phyloP scores from a whole-genome alignment of 371 early-diverging fungal species.

The Lichtheimia hyalospora region DNA sequence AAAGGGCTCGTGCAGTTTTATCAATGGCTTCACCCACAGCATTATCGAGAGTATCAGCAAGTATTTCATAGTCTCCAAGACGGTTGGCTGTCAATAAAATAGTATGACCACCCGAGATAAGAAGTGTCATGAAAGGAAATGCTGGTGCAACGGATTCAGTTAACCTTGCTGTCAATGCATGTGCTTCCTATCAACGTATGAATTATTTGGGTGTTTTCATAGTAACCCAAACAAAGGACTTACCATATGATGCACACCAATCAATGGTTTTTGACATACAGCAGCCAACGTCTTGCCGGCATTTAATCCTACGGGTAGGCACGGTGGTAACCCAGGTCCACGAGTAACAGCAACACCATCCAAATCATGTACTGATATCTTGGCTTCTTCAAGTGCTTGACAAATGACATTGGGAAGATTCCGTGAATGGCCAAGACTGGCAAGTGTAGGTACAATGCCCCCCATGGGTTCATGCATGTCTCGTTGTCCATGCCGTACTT shows the following conservation, averaged over 20 bases:
- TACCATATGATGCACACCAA: slow-evolving; percentile 89
- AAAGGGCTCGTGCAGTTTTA: slow-evolving; percentile 70
- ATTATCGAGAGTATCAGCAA: slow-evolving; percentile 79
- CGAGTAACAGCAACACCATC: slow-evolving; percentile 84
- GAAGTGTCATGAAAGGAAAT: slow-evolving; percentile 77
- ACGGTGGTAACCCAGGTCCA: slow-evolving; percentile 81
- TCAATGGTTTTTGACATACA: slow-evolving; percentile 64
- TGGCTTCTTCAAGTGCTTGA: slow-evolving; percentile 62
- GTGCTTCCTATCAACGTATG: slow-evolving; percentile 57
- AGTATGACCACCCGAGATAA: slow-evolving; percentile 86
- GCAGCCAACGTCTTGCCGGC: slow-evolving; percentile 83
- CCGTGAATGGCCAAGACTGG: slow-evolving; percentile 69
- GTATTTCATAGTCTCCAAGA: slow-evolving; percentile 62
- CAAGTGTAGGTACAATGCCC: slow-evolving; percentile 81
- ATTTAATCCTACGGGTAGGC: slow-evolving; percentile 75
- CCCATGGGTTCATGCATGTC: slow-evolving; percentile 77
- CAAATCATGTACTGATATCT: slow-evolving; percentile 54
- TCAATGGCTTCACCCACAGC: slow-evolving; percentile 85
- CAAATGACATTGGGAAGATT: slow-evolving; percentile 68
- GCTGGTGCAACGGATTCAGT: slow-evolving; percentile 32
- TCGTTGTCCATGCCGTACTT: slow-evolving; percentile 69
- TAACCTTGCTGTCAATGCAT: slow-evolving; percentile 71
- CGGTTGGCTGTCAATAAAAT: slow-evolving; percentile 63
- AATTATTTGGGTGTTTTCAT: neutral
- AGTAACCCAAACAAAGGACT: neutral